Evolutionary conservation across 2,329 filamentous ascomycete genomes (phyloP).

Genomic region (Byssothecium circinans): DNA sequence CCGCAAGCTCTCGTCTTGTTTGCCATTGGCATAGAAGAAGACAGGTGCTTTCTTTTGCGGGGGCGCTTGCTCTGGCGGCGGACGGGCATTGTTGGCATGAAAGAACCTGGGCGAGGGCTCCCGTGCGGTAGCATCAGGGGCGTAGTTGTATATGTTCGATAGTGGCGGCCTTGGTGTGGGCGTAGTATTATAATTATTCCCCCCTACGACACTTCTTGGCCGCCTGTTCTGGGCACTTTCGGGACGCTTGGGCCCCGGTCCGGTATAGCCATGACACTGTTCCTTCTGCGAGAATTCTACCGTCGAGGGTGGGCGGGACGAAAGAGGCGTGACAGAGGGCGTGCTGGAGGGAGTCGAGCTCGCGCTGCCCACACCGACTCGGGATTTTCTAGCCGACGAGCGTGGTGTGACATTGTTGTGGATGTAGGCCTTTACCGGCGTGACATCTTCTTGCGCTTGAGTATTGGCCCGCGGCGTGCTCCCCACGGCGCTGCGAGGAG

Average conservation of each 20-base stretch:
- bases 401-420: conserved; percentile 74
- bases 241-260: conserved; percentile 21
- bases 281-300: conserved; percentile 34
- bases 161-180: conserved; percentile 29
- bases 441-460: conserved; percentile 53
- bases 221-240: conserved; percentile 26
- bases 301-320: conserved; percentile 38
- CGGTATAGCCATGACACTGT: conserved; percentile 28
- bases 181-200: conserved; percentile 19
- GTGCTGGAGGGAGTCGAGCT: conserved; percentile 67
- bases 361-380: conserved; percentile 64
- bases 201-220: conserved; percentile 44
- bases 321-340: conserved; percentile 48
- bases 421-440: conserved; percentile 59
- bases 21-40: conserved; percentile 57
- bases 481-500: conserved; percentile 29
- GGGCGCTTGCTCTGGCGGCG: conserved; percentile 38
- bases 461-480: conserved; percentile 35
- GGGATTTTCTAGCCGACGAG: conserved; percentile 71
- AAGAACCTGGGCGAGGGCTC: conserved; percentile 74
- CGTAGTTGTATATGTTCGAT: conserved; percentile 26
- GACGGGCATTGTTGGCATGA: conserved; percentile 74
- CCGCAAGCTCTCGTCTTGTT: conserved; percentile 41
- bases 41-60: conserved; percentile 49
- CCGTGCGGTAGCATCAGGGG: conserved; percentile 24